Evolutionary conservation across 1,139 yeast genomes (phyloP), one percentile per base, ranked within the genome.

Genomic region (Geotrichum klebahnii): DNA sequence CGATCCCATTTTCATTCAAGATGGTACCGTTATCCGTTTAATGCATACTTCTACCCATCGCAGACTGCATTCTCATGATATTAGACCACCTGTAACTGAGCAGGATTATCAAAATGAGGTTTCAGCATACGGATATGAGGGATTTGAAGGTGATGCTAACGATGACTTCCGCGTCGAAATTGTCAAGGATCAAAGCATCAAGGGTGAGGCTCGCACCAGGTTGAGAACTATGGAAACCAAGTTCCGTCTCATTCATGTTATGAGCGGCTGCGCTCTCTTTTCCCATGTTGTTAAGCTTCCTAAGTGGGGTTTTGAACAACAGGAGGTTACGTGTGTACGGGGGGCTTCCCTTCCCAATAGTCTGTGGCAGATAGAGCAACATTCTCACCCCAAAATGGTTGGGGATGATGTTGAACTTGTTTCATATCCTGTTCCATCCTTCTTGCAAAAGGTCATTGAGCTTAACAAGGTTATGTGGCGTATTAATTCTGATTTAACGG

Each of bases 81-180:
- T 87, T 66, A 84, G 94, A 65, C 90, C 97, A 23, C 95, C 97
- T 17, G 95, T 90, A 26, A 77, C 90, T 55, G 90, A 84, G 65
- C 82, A 83, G 60, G 98, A 92, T 64, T 94, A 97, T 95, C 95
- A 89, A 71, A 87, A 87, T 69, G 99, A 94, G 72, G 95, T 81
- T 24, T 81, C 95, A 14, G 81, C 88, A 67, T 94, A 94, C 65
- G 99, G 99, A 17, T 86, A 70, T 64, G 87, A 84, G 46, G 97
- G 95, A 4, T 94, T 92, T 62, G 81, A 67, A 19, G 98, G 98
- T 64, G 98, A 94, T 71, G 87, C 90, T 57, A 94, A 94, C 69
- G 99, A 94, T 71, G 94, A 89, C 69, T 94, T 90, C 73, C 74
- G 87, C 54, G 86, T 94, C 52, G 97, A 92, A 71, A 85, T 94